These are phyloP conservation scores for Xylariaceae sp. DNA, from an alignment of 2,329 filamentous ascomycete genomes.

Conservation along the genomic window DNA sequence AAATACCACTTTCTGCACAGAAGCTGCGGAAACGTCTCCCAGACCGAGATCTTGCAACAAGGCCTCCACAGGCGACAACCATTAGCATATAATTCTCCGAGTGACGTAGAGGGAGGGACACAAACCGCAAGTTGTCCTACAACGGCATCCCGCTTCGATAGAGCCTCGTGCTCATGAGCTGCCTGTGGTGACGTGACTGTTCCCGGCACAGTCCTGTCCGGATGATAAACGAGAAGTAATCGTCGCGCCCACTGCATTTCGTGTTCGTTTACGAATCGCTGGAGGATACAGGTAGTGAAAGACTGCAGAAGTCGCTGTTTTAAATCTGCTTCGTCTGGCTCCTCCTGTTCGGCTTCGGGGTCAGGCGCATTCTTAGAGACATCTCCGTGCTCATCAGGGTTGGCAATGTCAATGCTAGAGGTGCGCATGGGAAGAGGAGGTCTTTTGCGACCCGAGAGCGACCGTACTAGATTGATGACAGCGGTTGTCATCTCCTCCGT, in stretches of 20 bases:
- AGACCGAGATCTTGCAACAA: constrained; percentile 59
- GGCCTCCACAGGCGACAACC: constrained; percentile 38
- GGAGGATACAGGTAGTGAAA: constrained; percentile 72
- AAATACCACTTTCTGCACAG: constrained; percentile 43
- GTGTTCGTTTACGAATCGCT: constrained; percentile 63
- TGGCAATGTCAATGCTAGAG: constrained; percentile 53
- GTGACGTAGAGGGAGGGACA: background rate
- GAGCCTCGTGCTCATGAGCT: constrained; percentile 58
- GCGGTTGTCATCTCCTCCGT: constrained; percentile 64
- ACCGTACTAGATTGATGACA: constrained; percentile 65
- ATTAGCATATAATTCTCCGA: background rate
- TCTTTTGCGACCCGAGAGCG: constrained; percentile 60
- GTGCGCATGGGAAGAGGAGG: constrained; percentile 56
- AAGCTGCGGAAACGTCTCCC: constrained; percentile 39
- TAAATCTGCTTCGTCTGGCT: constrained; percentile 55
- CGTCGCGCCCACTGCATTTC: constrained; percentile 57
- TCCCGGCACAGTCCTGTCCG: constrained; percentile 57
- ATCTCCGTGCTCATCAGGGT: constrained; percentile 50
- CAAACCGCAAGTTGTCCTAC: constrained; percentile 65
- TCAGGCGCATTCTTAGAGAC: constrained; percentile 54
- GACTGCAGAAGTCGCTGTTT: constrained; percentile 63
- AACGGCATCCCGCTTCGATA: constrained; percentile 58
- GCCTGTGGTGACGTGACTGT: constrained; percentile 56
- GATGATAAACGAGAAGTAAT: constrained; percentile 63
- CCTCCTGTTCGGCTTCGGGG: constrained; percentile 52